Percentiles rank a stretch among this genome's conserved stretches.
These are phyloP conservation scores for Thoreauomyces humboldtii DNA, from an alignment of 192 early-diverging fungal species.

Conservation along the genomic window DNA sequence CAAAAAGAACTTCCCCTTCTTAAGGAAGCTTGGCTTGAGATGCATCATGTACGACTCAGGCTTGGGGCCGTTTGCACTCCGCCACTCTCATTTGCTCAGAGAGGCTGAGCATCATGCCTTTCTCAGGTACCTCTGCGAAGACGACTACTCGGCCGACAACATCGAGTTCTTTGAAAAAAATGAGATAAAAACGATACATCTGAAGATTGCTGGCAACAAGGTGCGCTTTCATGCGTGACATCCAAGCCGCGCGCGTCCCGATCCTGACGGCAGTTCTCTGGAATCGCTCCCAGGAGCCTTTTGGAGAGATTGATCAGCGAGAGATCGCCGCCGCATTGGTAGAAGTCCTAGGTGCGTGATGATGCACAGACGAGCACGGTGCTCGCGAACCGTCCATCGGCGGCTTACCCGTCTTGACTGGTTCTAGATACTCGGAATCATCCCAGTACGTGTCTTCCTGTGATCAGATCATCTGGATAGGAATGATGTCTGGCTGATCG, in stretches of 20 bases:
- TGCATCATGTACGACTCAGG: conserved; percentile 86
- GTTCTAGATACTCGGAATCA: conserved; percentile 42
- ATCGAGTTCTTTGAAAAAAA: conserved; percentile 78
- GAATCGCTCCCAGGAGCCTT: conserved; percentile 43
- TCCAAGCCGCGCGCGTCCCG: no score
- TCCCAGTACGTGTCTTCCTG: conserved; percentile 39
- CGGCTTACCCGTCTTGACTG: not conserved
- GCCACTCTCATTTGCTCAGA: no score
- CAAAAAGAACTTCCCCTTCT: conserved; percentile 87
- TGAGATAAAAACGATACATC: conserved; percentile 79
- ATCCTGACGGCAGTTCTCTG: no score
- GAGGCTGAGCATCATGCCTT: no score
- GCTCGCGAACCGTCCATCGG: no score
- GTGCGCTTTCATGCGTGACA: no score
- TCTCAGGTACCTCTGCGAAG: conserved; percentile 79
- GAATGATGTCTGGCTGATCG: not conserved
- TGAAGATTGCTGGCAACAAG: conserved; percentile 91
- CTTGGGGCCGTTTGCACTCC: no score
- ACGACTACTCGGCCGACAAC: conserved; percentile 89
- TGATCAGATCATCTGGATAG: no score
- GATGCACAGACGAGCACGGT: no score
- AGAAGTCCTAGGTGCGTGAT: conserved; percentile 38
- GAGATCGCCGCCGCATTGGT: conserved; percentile 43
- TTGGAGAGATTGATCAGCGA: conserved; percentile 47
- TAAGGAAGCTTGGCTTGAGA: conserved; percentile 81